phyloP scores from a whole-genome alignment of 2,329 filamentous ascomycete genomes.

The Botryosphaeria dothidea region DNA sequence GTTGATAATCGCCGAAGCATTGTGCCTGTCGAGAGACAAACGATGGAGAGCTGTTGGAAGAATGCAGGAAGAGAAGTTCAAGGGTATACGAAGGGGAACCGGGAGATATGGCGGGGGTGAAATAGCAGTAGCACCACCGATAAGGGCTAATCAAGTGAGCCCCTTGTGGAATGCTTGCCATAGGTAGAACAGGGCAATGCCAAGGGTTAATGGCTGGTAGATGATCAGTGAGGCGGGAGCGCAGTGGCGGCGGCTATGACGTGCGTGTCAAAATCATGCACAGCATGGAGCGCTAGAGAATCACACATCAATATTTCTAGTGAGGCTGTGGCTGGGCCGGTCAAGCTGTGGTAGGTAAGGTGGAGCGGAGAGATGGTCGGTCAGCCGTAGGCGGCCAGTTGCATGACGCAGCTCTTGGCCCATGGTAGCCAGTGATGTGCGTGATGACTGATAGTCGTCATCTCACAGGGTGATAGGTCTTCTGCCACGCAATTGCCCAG shows the following conservation, averaged over 20 bases:
- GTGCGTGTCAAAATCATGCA: neutral
- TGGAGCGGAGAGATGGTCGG: neutral
- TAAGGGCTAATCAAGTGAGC: slow-evolving; percentile 16
- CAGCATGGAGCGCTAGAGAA: neutral
- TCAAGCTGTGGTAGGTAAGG: neutral
- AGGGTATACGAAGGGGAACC: neutral
- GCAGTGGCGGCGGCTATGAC: neutral
- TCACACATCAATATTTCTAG: neutral
- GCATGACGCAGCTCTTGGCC: neutral
- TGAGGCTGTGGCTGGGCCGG: neutral
- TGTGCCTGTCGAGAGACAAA: neutral
- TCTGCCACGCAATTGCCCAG: neutral
- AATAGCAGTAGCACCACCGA: neutral
- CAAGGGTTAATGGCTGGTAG: too few relatives aligned
- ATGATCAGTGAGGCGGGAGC: neutral
- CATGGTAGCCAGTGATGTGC: neutral
- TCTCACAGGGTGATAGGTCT: neutral
- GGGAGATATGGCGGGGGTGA: neutral
- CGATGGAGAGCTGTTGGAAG: neutral
- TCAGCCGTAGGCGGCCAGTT: neutral
- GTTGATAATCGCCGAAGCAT: slow-evolving; percentile 23
- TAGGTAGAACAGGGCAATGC: too few relatives aligned
- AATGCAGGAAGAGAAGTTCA: neutral
- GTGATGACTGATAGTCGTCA: neutral
- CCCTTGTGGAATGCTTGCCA: neutral